Conservation (phyloP, 148 eudicot genomes). For the Amaranthus cruentus region DNA sequence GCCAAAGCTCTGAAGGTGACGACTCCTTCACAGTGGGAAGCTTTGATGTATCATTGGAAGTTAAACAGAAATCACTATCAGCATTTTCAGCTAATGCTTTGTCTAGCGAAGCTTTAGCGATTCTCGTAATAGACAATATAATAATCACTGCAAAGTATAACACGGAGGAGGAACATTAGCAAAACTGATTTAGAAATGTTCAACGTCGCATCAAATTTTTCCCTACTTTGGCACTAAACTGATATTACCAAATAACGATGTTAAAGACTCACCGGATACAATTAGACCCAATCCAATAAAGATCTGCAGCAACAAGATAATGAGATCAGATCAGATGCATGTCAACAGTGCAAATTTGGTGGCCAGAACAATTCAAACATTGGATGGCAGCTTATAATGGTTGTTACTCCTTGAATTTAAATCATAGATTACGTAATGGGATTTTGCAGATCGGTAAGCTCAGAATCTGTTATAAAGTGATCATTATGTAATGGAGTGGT, state of each 20-base stretch:
- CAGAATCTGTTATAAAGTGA: too few relatives aligned
- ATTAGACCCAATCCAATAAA: slow-evolving; percentile 50
- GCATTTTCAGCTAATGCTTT: slow-evolving; percentile 70
- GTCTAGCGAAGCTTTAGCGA: slow-evolving; percentile 77
- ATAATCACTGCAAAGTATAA: slow-evolving; percentile 44
- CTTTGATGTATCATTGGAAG: slow-evolving; percentile 26
- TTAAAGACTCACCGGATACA: slow-evolving; percentile 57
- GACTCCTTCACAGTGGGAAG: slow-evolving; percentile 39
- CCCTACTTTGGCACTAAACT: background rate
- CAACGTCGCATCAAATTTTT: background rate
- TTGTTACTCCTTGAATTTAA: too few relatives aligned
- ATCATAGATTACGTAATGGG: too few relatives aligned
- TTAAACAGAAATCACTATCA: slow-evolving; percentile 37
- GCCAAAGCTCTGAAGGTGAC: slow-evolving; percentile 42
- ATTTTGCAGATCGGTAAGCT: too few relatives aligned
- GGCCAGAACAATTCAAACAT: background rate
- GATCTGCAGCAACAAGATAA: slow-evolving; percentile 54
- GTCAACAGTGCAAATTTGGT: slow-evolving; percentile 1
- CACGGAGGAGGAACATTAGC: background rate
- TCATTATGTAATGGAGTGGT: too few relatives aligned
- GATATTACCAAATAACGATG: background rate
- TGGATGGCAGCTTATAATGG: too few relatives aligned
- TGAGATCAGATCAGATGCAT: background rate
- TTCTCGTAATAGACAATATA: slow-evolving; percentile 53
- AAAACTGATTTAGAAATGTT: background rate